A percentile compares a stretch with the other conserved stretches of the same genome.
These are phyloP conservation scores for Maudiozyma pseudohumilis DNA, from an alignment of 805 yeast genomes.

Conservation along the genomic window DNA sequence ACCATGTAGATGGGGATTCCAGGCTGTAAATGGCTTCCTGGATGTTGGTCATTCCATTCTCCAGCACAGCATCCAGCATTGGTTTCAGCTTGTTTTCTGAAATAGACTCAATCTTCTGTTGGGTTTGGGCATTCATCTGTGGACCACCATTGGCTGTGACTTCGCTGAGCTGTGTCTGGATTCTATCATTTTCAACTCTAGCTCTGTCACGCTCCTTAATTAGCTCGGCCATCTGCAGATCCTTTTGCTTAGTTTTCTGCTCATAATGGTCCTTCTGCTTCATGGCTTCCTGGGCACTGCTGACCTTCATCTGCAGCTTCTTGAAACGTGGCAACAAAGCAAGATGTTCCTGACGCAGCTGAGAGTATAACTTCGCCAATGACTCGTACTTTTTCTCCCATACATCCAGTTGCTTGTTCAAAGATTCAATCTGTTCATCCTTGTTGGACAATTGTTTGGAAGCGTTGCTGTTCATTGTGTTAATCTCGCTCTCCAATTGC, in stretches of 20 bases:
- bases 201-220: constrained; percentile 87
- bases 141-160: not conserved
- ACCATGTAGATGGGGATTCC: constrained; percentile 44
- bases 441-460: constrained; percentile 65
- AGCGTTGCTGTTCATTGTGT: constrained; percentile 50
- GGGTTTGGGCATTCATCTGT: constrained; percentile 29
- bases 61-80: constrained; percentile 60
- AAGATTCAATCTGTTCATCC: constrained; percentile 55
- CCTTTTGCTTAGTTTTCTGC: constrained; percentile 74
- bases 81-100: constrained; percentile 40
- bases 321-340: constrained; percentile 68
- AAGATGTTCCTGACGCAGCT: constrained; percentile 84
- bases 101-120: constrained; percentile 13
- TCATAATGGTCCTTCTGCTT: constrained; percentile 75
- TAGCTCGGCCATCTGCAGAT: constrained; percentile 77
- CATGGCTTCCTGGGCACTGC: constrained; percentile 82
- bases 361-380: constrained; percentile 80
- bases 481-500: constrained; percentile 65
- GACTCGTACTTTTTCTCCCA: constrained; percentile 88
- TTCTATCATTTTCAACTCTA: constrained; percentile 59
- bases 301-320: constrained; percentile 75
- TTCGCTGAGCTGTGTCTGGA: not conserved
- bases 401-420: constrained; percentile 63
- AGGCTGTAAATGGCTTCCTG: constrained; percentile 64
- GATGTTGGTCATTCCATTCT: constrained; percentile 57